A percentile compares a stretch with the other conserved stretches of the same genome.
Conservation (phyloP, 495 filamentous ascomycete genomes). For the Penicillium fimorum region DNA sequence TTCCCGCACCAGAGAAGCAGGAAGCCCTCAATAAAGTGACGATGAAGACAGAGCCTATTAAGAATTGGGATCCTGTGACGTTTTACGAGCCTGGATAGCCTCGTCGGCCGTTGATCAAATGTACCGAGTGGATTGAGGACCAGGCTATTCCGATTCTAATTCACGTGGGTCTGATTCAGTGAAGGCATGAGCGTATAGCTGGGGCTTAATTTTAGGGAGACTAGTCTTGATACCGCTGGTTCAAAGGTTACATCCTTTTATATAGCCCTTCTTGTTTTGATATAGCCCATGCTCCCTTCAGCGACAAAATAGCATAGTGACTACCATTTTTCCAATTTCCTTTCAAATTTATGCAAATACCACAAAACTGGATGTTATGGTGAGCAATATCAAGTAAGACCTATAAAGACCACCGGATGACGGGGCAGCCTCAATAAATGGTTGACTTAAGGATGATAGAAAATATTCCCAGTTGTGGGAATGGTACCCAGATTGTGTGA, state of each 20-base stretch:
- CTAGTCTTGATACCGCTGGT: no score
- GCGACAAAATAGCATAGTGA: background rate
- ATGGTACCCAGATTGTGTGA: no score
- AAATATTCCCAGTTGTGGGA: no score
- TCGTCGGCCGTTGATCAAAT: slow-evolving; percentile 24
- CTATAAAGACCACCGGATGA: background rate
- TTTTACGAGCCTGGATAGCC: slow-evolving; percentile 27
- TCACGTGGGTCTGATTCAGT: slow-evolving; percentile 15
- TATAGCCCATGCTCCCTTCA: background rate
- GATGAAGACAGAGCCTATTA: slow-evolving; percentile 25
- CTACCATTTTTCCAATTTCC: background rate
- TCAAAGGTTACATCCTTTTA: background rate
- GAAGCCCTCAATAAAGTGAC: slow-evolving; percentile 26
- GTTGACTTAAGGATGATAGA: no score
- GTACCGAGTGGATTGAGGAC: slow-evolving; percentile 33
- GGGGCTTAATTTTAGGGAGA: background rate
- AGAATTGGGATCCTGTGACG: slow-evolving; percentile 16
- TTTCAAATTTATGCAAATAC: background rate
- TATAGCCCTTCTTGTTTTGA: background rate
- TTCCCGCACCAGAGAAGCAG: slow-evolving; percentile 21
- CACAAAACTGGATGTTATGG: background rate
- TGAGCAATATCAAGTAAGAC: no score
- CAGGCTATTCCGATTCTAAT: slow-evolving; percentile 23
- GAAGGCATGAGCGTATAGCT: background rate
- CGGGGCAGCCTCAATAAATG: no score